Percentiles rank a stretch among this genome's conserved stretches.
Conservation (phyloP, 441 rosid species). For the Arabidopsis hybrid region DNA sequence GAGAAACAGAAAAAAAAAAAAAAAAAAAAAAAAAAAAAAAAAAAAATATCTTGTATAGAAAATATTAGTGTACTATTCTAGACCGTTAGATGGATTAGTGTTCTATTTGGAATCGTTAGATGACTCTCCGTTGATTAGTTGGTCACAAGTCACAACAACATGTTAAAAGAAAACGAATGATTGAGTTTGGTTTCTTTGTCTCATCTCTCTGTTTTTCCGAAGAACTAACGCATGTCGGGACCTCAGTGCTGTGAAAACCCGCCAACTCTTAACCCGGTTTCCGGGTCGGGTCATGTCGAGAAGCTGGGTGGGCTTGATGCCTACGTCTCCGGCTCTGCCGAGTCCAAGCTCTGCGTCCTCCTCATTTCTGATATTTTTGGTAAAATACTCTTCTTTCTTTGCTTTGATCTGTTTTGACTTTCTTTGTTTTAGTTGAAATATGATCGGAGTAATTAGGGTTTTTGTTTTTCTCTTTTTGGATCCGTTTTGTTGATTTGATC, state of each 20-base stretch:
- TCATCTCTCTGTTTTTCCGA: not conserved
- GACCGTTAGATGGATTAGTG: slow-evolving; percentile 9
- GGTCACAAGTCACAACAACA: not conserved
- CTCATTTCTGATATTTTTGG: slow-evolving; percentile 67
- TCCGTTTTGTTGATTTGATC: not conserved
- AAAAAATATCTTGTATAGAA: slow-evolving; percentile 29
- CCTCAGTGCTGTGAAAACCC: slow-evolving; percentile 71
- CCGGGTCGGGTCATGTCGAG: slow-evolving; percentile 57
- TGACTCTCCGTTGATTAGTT: not conserved
- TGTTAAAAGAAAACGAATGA: not conserved
- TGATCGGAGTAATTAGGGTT: not conserved
- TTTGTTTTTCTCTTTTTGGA: too few species aligned
- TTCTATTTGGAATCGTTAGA: not conserved
- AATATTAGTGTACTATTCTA: not conserved
- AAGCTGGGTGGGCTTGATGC: slow-evolving; percentile 65
- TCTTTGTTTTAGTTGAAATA: not conserved
- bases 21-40: not conserved
- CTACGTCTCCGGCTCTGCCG: slow-evolving; percentile 60
- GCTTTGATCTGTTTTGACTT: not conserved
- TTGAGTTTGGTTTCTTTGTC: not conserved
- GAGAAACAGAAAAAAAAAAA: not conserved
- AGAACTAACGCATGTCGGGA: slow-evolving; percentile 50
- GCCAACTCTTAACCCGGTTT: slow-evolving; percentile 50
- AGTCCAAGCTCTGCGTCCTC: slow-evolving; percentile 57
- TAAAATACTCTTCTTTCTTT: slow-evolving; percentile 21